These are phyloP conservation scores for Eucalyptus microcorys DNA, from an alignment of 345 rosid genomes.

Conservation along the genomic window DNA sequence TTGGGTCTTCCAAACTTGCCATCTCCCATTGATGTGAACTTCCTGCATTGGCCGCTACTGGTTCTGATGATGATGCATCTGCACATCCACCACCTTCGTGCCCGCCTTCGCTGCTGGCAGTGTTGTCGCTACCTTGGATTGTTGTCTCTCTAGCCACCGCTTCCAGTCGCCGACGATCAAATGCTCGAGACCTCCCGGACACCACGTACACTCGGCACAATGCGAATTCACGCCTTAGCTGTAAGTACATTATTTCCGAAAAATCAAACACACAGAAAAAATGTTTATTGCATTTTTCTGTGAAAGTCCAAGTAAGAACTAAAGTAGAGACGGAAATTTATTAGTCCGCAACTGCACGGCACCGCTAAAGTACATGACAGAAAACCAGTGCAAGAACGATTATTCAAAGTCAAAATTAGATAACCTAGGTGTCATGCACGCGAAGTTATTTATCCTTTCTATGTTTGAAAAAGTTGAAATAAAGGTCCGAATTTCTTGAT, in stretches of 20 bases:
- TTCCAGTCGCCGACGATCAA: neutral
- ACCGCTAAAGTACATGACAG: neutral
- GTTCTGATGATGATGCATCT: neutral
- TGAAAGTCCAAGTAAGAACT: neutral
- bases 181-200: neutral
- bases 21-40: slow-evolving; percentile 6
- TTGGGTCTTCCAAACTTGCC: slow-evolving; percentile 4
- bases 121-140: neutral
- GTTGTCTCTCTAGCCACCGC: neutral
- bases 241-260: neutral
- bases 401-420: neutral
- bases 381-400: neutral
- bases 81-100: neutral
- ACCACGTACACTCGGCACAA: neutral
- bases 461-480: neutral
- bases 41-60: neutral
- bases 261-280: no score
- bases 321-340: neutral
- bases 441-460: neutral
- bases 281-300: neutral
- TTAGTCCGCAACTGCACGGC: neutral
- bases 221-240: slow-evolving; percentile 52
- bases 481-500: neutral
- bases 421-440: accelerated
- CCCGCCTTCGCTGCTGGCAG: slow-evolving; percentile 20